Percentiles rank a stretch among this genome's conserved stretches.
phyloP scores from a whole-genome alignment of 495 filamentous ascomycete species.

The Friedmanniomyces simplex region DNA sequence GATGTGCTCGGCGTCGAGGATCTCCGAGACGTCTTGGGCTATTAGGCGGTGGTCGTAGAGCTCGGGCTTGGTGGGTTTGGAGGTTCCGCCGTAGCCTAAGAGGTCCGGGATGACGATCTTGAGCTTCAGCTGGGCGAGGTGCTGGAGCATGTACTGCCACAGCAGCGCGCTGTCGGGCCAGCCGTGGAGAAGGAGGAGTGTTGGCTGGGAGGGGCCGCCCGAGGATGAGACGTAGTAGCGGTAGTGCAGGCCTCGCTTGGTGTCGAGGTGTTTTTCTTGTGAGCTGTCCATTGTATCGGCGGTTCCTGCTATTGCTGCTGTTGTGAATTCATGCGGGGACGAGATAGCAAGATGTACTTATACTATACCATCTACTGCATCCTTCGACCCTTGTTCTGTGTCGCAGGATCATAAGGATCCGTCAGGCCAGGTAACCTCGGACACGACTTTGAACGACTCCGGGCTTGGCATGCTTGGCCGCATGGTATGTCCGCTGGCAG shows the following conservation, averaged over 20 bases:
- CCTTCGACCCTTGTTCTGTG: background rate
- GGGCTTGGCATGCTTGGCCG: background rate
- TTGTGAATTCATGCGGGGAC: background rate
- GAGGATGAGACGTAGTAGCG: slow-evolving; percentile 9
- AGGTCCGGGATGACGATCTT: slow-evolving; percentile 16
- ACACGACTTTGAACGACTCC: background rate
- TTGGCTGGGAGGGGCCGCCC: background rate
- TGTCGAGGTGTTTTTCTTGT: slow-evolving; percentile 9
- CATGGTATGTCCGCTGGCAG: no score
- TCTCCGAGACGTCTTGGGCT: slow-evolving; percentile 9
- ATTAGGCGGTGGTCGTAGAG: slow-evolving; percentile 8
- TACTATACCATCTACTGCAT: background rate
- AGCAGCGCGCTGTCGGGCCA: slow-evolving; percentile 13
- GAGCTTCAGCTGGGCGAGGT: background rate
- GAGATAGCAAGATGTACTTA: background rate
- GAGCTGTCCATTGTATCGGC: slow-evolving; percentile 4
- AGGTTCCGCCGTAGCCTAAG: slow-evolving; percentile 22
- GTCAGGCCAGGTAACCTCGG: background rate
- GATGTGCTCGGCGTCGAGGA: slow-evolving; percentile 13
- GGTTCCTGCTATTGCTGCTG: background rate
- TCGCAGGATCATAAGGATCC: background rate
- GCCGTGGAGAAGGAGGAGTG: slow-evolving; percentile 18
- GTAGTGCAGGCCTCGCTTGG: slow-evolving; percentile 11
- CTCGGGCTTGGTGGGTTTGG: slow-evolving; percentile 12
- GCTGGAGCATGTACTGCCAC: slow-evolving; percentile 5